A percentile compares a stretch with the other conserved stretches of the same genome.
phyloP scores from a whole-genome alignment of 805 yeast genomes.

The Lipomyces orientalis region DNA sequence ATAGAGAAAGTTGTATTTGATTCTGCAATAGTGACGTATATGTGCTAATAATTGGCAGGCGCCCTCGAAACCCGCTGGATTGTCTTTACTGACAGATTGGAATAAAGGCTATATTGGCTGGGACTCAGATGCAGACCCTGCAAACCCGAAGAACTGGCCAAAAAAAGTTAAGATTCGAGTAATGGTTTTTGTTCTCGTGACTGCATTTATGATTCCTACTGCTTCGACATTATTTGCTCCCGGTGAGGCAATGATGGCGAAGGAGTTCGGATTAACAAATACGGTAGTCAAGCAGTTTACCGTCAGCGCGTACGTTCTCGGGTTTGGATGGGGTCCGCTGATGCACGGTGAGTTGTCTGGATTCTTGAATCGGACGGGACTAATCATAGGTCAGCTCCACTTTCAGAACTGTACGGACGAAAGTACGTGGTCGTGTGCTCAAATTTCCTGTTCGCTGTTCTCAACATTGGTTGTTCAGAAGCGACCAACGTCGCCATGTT shows the following conservation, averaged over 20 bases:
- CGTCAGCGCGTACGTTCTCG: constrained; percentile 32
- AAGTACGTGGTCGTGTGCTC: constrained; percentile 29
- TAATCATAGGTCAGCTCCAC: constrained; percentile 23
- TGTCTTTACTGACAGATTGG: constrained; percentile 19
- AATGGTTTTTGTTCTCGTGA: constrained; percentile 41
- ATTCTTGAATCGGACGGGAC: constrained; percentile 27
- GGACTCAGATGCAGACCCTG: constrained; percentile 46
- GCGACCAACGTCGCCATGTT: constrained; percentile 26
- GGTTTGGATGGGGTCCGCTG: constrained; percentile 38
- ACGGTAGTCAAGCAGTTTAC: constrained; percentile 26
- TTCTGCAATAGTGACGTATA: background rate
- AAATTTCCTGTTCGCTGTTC: constrained; percentile 21
- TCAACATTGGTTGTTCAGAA: constrained; percentile 35
- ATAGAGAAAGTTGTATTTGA: background rate
- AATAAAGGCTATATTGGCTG: constrained; percentile 36
- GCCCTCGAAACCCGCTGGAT: background rate
- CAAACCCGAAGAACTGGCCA: constrained; percentile 49
- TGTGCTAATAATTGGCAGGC: background rate
- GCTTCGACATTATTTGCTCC: constrained; percentile 35
- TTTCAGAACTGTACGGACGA: constrained; percentile 35
- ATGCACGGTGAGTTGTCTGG: constrained; percentile 33
- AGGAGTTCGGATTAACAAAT: constrained; percentile 38
- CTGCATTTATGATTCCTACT: constrained; percentile 31
- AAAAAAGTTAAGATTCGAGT: constrained; percentile 47
- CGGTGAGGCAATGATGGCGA: constrained; percentile 44